Conservation (phyloP, 2,329 filamentous ascomycete species). For the Arthrobotrys megalospora region DNA sequence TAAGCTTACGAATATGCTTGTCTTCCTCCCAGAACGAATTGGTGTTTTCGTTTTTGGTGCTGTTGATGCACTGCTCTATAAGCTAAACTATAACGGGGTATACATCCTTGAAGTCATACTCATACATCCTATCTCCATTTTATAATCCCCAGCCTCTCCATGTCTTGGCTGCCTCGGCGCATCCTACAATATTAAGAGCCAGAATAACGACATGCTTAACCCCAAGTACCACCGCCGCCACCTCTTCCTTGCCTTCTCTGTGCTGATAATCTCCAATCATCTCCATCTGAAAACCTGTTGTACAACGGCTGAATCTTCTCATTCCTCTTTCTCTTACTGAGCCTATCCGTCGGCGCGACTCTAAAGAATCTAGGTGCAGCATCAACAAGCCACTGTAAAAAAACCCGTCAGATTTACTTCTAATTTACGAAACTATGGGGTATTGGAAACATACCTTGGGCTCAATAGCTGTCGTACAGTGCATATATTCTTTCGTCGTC, state of each 20-base stretch:
- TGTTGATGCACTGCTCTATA: background rate
- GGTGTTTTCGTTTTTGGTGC: slow-evolving; percentile 17
- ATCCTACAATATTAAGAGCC: slow-evolving; percentile 2
- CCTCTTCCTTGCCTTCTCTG: slow-evolving; percentile 87
- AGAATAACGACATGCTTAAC: slow-evolving; percentile 26
- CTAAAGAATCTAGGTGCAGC: slow-evolving; percentile 99
- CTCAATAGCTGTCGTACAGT: slow-evolving; percentile 91
- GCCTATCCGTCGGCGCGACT: slow-evolving; percentile 86
- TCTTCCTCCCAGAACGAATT: background rate
- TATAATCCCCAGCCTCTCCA: slow-evolving; percentile 1
- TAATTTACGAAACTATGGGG: background rate
- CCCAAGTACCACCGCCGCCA: slow-evolving; percentile 92
- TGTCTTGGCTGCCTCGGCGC: background rate
- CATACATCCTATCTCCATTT: slow-evolving; percentile 3
- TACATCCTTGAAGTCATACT: background rate
- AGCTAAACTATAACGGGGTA: slow-evolving; percentile 10
- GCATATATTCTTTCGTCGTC: slow-evolving; percentile 99
- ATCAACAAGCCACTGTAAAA: slow-evolving; percentile 80
- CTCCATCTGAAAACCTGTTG: slow-evolving; percentile 90
- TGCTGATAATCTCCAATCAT: slow-evolving; percentile 93
- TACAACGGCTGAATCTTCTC: slow-evolving; percentile 96
- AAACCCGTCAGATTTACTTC: slow-evolving; percentile 48
- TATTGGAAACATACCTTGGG: slow-evolving; percentile 74
- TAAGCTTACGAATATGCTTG: slow-evolving; percentile 1
- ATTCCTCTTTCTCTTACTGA: slow-evolving; percentile 92